Conservation (phyloP, 768 basidiomycete genomes). For the Panaeolus papilionaceus region DNA sequence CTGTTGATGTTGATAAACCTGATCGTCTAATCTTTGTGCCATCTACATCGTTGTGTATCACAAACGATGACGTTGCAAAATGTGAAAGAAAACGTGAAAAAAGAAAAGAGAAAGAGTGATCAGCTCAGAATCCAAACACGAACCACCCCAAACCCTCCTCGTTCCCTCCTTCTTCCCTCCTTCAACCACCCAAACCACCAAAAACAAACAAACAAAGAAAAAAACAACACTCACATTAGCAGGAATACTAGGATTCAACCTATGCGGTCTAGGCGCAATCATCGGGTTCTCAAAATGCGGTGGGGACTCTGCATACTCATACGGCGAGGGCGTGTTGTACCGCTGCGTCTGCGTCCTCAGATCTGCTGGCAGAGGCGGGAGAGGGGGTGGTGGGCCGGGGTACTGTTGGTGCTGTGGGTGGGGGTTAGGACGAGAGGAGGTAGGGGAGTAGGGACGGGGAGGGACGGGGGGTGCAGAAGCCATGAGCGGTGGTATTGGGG, state of each 20-base stretch:
- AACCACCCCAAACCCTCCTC: too few relatives aligned
- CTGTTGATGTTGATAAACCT: conserved; percentile 26
- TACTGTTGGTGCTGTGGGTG: too few relatives aligned
- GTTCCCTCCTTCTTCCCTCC: too few relatives aligned
- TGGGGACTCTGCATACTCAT: conserved; percentile 40
- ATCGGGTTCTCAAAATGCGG: conserved; percentile 63
- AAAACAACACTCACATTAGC: conserved; percentile 57
- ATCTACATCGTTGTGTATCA: conserved; percentile 48
- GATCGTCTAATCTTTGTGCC: conserved; percentile 65
- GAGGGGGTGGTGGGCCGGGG: too few relatives aligned
- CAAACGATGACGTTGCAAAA: too few relatives aligned
- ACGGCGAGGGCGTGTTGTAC: conserved; percentile 35
- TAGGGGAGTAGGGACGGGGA: too few relatives aligned
- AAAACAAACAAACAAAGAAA: neutral
- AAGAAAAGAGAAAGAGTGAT: too few relatives aligned
- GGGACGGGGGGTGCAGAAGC: too few relatives aligned
- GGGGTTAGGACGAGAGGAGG: too few relatives aligned
- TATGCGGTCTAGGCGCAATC: conserved; percentile 71
- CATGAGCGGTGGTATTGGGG: too few relatives aligned
- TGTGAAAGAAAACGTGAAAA: too few relatives aligned
- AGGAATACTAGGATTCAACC: conserved; percentile 63
- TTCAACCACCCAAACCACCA: neutral
- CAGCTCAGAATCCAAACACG: too few relatives aligned
- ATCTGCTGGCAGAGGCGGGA: neutral
- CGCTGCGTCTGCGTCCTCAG: conserved; percentile 26